Percentiles rank a stretch among this genome's conserved stretches.
phyloP scores from a whole-genome alignment of 352 stramenopile genomes.

The Peronospora destructor region DNA sequence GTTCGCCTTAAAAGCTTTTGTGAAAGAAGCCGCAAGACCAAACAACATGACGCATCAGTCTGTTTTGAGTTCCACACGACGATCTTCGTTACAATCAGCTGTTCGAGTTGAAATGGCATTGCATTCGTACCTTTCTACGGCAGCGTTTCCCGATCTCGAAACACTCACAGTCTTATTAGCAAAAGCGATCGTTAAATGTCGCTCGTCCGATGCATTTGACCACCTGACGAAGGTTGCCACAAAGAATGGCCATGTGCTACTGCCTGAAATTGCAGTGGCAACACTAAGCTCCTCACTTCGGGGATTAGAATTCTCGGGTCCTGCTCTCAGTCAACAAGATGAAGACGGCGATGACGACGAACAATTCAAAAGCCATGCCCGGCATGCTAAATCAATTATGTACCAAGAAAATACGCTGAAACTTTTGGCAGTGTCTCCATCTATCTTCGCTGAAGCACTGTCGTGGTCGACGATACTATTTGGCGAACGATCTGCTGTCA shows the following conservation, averaged over 20 bases:
- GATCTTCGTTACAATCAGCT: conserved; percentile 14
- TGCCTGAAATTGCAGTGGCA: conserved; percentile 16
- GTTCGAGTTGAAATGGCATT: conserved; percentile 35
- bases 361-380: conserved; percentile 11
- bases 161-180: conserved; percentile 26
- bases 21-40: conserved; percentile 24
- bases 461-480: conserved; percentile 26
- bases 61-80: conserved; percentile 5
- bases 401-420: conserved; percentile 30
- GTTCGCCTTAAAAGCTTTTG: conserved; percentile 26
- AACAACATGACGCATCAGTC: conserved; percentile 5
- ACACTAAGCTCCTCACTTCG: conserved; percentile 23
- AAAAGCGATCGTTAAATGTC: conserved; percentile 37
- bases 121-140: conserved; percentile 26
- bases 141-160: conserved; percentile 31
- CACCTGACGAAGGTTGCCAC: conserved; percentile 24
- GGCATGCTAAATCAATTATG: conserved; percentile 22
- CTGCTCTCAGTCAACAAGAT: conserved; percentile 14
- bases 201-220: conserved; percentile 23
- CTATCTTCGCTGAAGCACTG: conserved; percentile 19
- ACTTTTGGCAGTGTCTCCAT: conserved; percentile 13
- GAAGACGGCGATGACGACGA: conserved; percentile 6
- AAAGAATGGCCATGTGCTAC: conserved; percentile 22
- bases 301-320: conserved; percentile 26
- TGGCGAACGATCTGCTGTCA: conserved; percentile 13